Conservation (phyloP, 345 rosid genomes). For the Salix purpurea region DNA sequence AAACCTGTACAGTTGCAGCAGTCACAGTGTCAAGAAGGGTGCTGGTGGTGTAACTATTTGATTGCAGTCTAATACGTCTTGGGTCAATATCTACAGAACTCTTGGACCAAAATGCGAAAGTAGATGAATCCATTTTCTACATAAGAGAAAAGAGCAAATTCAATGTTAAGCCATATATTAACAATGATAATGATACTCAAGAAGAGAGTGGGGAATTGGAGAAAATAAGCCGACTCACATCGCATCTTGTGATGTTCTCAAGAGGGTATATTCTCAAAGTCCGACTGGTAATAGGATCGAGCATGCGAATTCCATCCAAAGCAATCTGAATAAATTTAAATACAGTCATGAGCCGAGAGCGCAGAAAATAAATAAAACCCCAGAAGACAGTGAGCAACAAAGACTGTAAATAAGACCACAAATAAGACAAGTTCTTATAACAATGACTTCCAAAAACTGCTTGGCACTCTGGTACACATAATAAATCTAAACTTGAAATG, state of each 20-base stretch:
- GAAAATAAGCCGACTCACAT: constrained; percentile 43
- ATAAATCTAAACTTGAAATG: neutral
- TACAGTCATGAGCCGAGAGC: neutral
- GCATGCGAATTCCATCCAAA: constrained; percentile 97
- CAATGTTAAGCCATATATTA: constrained; percentile 7
- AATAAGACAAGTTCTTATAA: neutral
- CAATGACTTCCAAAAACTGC: neutral
- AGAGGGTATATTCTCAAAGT: constrained; percentile 93
- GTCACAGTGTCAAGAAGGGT: constrained; percentile 88
- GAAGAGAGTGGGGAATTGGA: neutral
- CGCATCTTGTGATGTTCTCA: constrained; percentile 90
- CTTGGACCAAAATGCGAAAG: constrained; percentile 95
- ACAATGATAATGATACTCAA: neutral
- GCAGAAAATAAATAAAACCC: neutral
- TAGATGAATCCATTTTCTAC: constrained; percentile 77
- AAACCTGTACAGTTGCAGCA: constrained; percentile 99
- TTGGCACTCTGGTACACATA: neutral
- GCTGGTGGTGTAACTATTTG: constrained; percentile 82
- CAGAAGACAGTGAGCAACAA: too few species aligned
- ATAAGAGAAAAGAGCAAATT: neutral
- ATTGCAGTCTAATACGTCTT: constrained; percentile 88
- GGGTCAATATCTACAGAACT: constrained; percentile 90
- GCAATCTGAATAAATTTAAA: constrained; percentile 55
- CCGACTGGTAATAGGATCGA: constrained; percentile 78
- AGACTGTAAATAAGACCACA: neutral